Evolutionary conservation across 164 flowering plant species (phyloP).

Genomic region (Macadamia integrifolia): DNA sequence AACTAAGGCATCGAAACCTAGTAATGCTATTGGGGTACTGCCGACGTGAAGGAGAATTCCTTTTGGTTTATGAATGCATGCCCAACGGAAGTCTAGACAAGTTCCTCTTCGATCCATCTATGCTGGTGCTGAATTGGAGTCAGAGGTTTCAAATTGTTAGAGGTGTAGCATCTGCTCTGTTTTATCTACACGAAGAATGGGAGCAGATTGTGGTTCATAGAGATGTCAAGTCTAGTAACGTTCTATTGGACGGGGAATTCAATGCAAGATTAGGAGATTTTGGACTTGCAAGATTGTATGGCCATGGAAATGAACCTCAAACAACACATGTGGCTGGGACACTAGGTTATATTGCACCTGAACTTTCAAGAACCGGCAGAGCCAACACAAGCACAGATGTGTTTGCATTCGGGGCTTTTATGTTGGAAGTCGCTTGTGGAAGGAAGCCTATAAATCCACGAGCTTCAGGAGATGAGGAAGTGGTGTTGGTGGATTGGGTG

Average conservation of each 20-base stretch:
- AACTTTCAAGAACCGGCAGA: conserved; percentile 27
- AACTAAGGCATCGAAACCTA: conserved; percentile 44
- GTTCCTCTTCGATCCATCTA: conserved; percentile 10
- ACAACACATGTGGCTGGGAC: conserved; percentile 37
- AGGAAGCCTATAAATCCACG: conserved; percentile 24
- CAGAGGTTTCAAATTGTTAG: conserved; percentile 30
- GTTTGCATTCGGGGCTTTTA: conserved; percentile 31
- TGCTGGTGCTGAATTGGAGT: conserved; percentile 19
- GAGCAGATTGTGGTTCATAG: conserved; percentile 37
- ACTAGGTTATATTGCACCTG: conserved; percentile 38
- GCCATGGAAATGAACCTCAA: conserved; percentile 25
- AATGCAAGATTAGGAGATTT: conserved; percentile 36
- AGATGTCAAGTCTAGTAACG: conserved; percentile 38
- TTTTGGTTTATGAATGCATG: conserved; percentile 55
- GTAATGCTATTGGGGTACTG: conserved; percentile 48
- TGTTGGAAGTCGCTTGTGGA: conserved; percentile 41
- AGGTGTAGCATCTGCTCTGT: conserved; percentile 33
- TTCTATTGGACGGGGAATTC: conserved; percentile 27
- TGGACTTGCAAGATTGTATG: conserved; percentile 31
- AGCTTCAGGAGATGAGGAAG: neutral
- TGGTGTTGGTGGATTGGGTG: conserved; percentile 29
- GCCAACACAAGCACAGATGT: conserved; percentile 31
- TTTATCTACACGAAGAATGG: conserved; percentile 39
- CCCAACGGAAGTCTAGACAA: conserved; percentile 52
- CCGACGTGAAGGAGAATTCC: conserved; percentile 38